Evolutionary conservation across 2,329 filamentous ascomycete species (phyloP), one percentile per base, ranked within the genome.

Genomic region (Alternaria longipes): DNA sequence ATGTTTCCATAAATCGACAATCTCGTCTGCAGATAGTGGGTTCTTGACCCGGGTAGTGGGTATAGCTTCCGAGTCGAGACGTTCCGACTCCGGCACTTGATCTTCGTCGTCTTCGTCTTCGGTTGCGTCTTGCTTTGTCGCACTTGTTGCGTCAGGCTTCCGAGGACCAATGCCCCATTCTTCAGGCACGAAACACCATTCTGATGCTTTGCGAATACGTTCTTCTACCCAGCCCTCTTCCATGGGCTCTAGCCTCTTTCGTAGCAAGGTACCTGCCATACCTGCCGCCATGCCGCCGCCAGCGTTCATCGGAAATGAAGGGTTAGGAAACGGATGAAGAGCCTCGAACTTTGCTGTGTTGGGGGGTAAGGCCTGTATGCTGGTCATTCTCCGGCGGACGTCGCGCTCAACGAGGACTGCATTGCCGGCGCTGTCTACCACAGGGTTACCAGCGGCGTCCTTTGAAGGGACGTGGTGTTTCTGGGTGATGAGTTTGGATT

Each of bases 191-290:
- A 70, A 56, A n/a, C 69, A 69, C 51, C 77, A 77, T 38, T 74
- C 71, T 2, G 63, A 56, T 5, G 74, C 74, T 55, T 72, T 75
- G 4, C 59, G 54, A 1, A 77, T 47, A 8, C 72, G 65, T 5
- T 71, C 69, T n/a, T 69, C 66, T 8, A 75, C 66, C 74, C 73
- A 77, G 8, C 68, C 67, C 26, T 75, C 69, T 32, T 75, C 74
- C 18, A 66, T 64, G 4, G 71, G 65, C 8, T 69, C 69, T 5
- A 71, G 59, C 32, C 67, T 66, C 58, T 76, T 77, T 5, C 73
- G 66, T 2, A 76, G 53, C 20, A 77, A 45, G 1, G 67, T 64
- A 14, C 68, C 61, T 36, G 68, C 64, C 22, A 77, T 60, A n/a
- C 60, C 63, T 1, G 60, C 63, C 8, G 64, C 63, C 30, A 69